Evolutionary conservation across 2,329 filamentous ascomycete genomes (phyloP).

Genomic region (Chaetothyriales sp.): DNA sequence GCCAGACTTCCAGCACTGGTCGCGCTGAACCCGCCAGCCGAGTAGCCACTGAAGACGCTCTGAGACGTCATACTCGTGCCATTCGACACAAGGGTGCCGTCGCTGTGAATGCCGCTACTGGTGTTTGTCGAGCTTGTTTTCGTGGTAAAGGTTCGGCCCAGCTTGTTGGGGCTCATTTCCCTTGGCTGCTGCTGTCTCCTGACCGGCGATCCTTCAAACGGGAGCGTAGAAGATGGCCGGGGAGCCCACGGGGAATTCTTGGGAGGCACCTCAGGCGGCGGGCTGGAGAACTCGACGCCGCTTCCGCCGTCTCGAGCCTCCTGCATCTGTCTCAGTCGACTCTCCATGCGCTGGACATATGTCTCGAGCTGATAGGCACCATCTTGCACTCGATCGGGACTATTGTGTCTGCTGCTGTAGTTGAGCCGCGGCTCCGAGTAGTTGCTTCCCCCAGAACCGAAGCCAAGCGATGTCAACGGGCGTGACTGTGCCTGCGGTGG

Average conservation of each 20-base stretch:
- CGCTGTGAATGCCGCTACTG: slow-evolving; percentile 56
- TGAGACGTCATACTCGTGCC: slow-evolving; percentile 65
- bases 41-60: slow-evolving; percentile 86
- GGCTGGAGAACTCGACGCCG: slow-evolving; percentile 36
- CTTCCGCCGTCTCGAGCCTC: slow-evolving; percentile 27
- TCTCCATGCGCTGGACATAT: slow-evolving; percentile 88
- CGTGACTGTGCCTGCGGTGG: slow-evolving; percentile 28
- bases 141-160: slow-evolving; percentile 70
- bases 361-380: slow-evolving; percentile 60
- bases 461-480: slow-evolving; percentile 61
- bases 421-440: slow-evolving; percentile 43
- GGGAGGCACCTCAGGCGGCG: slow-evolving; percentile 48
- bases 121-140: slow-evolving; percentile 74
- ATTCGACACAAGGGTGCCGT: slow-evolving; percentile 46
- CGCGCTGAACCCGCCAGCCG: slow-evolving; percentile 78
- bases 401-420: slow-evolving; percentile 33
- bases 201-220: slow-evolving; percentile 18
- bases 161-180: slow-evolving; percentile 53
- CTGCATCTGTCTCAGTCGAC: slow-evolving; percentile 57
- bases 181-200: slow-evolving; percentile 44
- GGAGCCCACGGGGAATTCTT: slow-evolving; percentile 32
- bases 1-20: slow-evolving; percentile 91
- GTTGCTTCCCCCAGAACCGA: slow-evolving; percentile 37
- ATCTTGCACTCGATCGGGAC: slow-evolving; percentile 38
- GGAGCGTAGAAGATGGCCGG: slow-evolving; percentile 29